Conservation (phyloP, 495 filamentous ascomycete species). For the Penicillium lividum region DNA sequence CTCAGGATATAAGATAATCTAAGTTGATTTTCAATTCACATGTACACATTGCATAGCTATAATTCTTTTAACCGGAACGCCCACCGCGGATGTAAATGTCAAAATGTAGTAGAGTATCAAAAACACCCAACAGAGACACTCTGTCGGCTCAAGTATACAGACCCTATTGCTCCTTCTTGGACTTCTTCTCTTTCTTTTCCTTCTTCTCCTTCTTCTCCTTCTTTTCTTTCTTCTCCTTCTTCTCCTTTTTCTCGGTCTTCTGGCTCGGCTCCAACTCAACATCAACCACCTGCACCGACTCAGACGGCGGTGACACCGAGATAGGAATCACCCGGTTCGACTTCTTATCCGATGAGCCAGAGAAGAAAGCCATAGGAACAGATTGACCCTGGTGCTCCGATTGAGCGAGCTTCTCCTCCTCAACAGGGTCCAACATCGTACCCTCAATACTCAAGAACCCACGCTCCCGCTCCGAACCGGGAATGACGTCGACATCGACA, state of each 20-base stretch:
- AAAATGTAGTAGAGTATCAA: conserved; percentile 5
- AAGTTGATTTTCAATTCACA: conserved; percentile 4
- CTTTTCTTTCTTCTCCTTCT: conserved; percentile 27
- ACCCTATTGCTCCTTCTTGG: conserved; percentile 27
- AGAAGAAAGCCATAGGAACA: conserved; percentile 20
- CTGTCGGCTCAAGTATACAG: conserved; percentile 8
- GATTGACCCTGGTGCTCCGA: conserved; percentile 40
- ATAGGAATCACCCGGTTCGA: conserved; percentile 22
- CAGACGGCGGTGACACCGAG: conserved; percentile 16
- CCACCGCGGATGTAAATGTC: conserved; percentile 23
- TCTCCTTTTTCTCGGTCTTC: conserved; percentile 27
- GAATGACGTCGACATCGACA: conserved; percentile 60
- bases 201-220: conserved; percentile 29
- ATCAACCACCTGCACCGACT: conserved; percentile 20
- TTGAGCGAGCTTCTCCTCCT: conserved; percentile 42
- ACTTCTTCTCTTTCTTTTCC: conserved; percentile 26
- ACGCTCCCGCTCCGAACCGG: conserved; percentile 56
- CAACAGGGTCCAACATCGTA: conserved; percentile 57
- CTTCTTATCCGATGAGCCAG: conserved; percentile 11
- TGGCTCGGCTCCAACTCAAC: conserved; percentile 19
- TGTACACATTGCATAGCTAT: conserved; percentile 27
- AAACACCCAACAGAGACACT: conserved; percentile 7
- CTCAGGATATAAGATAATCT: not conserved
- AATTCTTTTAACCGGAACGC: conserved; percentile 30
- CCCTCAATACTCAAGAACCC: conserved; percentile 71